phyloP scores from a whole-genome alignment of 2,329 filamentous ascomycete species.

The Trichophyton verrucosum region DNA sequence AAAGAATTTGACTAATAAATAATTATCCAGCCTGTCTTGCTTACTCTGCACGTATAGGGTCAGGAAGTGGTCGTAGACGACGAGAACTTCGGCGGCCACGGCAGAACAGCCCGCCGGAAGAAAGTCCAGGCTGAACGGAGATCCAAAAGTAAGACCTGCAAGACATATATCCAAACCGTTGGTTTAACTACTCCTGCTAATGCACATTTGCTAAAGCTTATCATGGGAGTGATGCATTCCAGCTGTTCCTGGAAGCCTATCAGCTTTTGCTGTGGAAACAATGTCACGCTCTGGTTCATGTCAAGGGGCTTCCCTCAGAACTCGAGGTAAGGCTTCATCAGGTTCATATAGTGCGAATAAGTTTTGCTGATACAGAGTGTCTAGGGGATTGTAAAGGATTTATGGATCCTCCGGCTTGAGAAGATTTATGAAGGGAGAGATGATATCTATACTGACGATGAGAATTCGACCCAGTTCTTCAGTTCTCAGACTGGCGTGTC shows the following conservation, averaged over 20 bases:
- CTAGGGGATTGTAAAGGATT: slow-evolving; percentile 56
- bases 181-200: neutral
- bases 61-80: slow-evolving; percentile 46
- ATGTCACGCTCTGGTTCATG: slow-evolving; percentile 56
- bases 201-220: slow-evolving; percentile 26
- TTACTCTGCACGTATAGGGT: slow-evolving; percentile 19
- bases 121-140: slow-evolving; percentile 45
- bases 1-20: neutral
- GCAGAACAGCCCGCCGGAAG: slow-evolving; percentile 44
- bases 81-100: slow-evolving; percentile 53
- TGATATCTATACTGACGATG: slow-evolving; percentile 23
- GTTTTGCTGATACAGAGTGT: slow-evolving; percentile 4
- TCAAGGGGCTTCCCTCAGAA: slow-evolving; percentile 55
- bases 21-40: neutral
- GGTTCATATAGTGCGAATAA: neutral
- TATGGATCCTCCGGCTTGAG: slow-evolving; percentile 68
- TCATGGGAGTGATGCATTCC: slow-evolving; percentile 55
- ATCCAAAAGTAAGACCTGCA: slow-evolving; percentile 37
- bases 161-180: slow-evolving; percentile 13
- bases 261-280: slow-evolving; percentile 80
- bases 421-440: slow-evolving; percentile 39
- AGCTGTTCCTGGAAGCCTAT: slow-evolving; percentile 70
- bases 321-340: slow-evolving; percentile 47
- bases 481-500: slow-evolving; percentile 45
- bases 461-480: slow-evolving; percentile 39